phyloP scores from a whole-genome alignment of 164 flowering plant species.

The Pachysandra terminalis region DNA sequence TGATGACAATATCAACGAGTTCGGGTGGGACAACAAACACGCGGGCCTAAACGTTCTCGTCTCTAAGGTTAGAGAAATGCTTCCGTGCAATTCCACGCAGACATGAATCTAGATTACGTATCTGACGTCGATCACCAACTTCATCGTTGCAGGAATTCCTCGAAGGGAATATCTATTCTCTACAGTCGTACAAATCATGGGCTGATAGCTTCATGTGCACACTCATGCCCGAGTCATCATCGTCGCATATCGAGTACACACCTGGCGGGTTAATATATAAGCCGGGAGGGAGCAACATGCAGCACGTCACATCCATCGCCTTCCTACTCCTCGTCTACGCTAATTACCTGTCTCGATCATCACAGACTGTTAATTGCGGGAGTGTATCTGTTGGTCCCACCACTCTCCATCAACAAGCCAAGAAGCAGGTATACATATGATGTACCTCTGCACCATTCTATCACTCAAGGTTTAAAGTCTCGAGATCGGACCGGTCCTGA shows the following conservation, averaged over 20 bases:
- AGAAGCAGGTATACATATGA: slow-evolving; percentile 25
- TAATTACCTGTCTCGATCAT: slow-evolving; percentile 52
- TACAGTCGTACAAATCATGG: slow-evolving; percentile 71
- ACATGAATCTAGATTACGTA: not conserved
- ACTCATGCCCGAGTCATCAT: slow-evolving; percentile 66
- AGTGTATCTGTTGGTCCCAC: slow-evolving; percentile 39
- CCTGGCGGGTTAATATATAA: slow-evolving; percentile 90
- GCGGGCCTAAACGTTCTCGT: slow-evolving; percentile 92
- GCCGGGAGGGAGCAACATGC: slow-evolving; percentile 95
- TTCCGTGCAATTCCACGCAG: not conserved
- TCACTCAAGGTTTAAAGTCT: no score
- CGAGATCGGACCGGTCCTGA: no score
- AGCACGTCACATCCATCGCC: slow-evolving; percentile 80
- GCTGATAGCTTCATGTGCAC: slow-evolving; percentile 97
- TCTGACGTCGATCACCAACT: not conserved
- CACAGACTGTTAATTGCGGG: slow-evolving; percentile 69
- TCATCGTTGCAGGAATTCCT: slow-evolving; percentile 60
- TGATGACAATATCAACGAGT: slow-evolving; percentile 79
- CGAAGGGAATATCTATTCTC: slow-evolving; percentile 48
- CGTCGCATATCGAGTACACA: slow-evolving; percentile 71
- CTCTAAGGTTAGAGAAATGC: slow-evolving; percentile 54
- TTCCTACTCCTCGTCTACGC: slow-evolving; percentile 89
- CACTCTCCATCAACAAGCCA: slow-evolving; percentile 59
- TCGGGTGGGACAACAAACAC: slow-evolving; percentile 98
- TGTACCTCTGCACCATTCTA: no score